Evolutionary conservation across 2,329 filamentous ascomycete genomes (phyloP), one percentile per base, ranked within the genome.

Genomic region (Aschersonia sp.): DNA sequence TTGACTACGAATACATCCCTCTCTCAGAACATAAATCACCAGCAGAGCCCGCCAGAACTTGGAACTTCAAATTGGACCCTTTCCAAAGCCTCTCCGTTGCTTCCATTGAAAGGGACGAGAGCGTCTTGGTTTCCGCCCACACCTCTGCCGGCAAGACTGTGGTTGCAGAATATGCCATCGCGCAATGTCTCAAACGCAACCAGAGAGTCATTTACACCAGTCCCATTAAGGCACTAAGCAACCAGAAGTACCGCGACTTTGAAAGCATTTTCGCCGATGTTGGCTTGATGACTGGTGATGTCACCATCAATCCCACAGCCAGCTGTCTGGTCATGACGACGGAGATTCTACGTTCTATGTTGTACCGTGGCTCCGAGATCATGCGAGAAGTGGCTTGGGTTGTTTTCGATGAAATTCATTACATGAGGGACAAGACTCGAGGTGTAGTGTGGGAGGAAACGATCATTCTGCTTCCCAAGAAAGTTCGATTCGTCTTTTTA

Each of bases 361-460:
- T 98, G 67, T 98, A 98, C 66, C 79, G 92, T 55, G 92, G 92
- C 50, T 97, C 92, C 0, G 92, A 98, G 69, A 97, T 98, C 54
- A 98, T 98, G 90, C 87, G 92, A 55, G 92, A 98, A 69, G 94
- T 98, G 2, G 89, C 85, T 11, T 98, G 92, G 92, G 94, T 98
- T 2, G 73, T 98, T 2, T 98, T 98, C 57, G 92, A 98, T 66
- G 92, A 98, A 66, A 94, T 98, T 52, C 92, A 98, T 66, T 98
- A 98, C 67, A 83, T 98, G 80, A 81, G 92, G 59, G 92, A 98
- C 66, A 94, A 94, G 66, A 77, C 80, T 45, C 78, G 92, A 66
- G 92, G 92, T 71, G 92, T 98, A 1, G 92, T 98, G 2, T 98
- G 92, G 92, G 92, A 98, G 65, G 92, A 98, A 70, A 97, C 92